Base-by-base conservation (phyloP, 2,329 filamentous ascomycete species). In the Chlorencoelia australis region DNA sequence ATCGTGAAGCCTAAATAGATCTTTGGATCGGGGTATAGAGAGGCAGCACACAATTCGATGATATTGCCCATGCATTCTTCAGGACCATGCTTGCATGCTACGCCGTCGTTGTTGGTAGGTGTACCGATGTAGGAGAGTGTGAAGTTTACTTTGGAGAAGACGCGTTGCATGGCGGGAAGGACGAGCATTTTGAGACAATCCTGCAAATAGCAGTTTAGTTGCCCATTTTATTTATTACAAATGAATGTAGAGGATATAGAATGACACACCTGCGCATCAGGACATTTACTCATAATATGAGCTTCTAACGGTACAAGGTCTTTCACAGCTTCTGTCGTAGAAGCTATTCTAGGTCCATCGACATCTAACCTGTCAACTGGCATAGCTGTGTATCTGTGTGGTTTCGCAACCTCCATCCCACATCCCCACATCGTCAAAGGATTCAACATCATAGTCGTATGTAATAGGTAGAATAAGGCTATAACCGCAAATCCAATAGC, bases 241-340 rank as follows among this genome's bases (percentile, higher is more conserved):
- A 39, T 33, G 10, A 13, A 24, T 16, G 20, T 19, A 11, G 19
- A 28, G 27, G 2, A 7, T 17, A 39, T 8, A 26, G 11, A 9
- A 24, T 25, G 18, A 42, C 62, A 8, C 53, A 73, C 71, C 58
- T 70, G 72, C 2, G 91, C 87, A 60, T 98, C 91, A 0, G 89
- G 88, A 54, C 91, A 98, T 68, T 96, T 95, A 63, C 79, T 84
- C 80, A 96, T 98, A 51, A 96, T 91, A 59, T 96, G 89, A 38
- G 86, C 84, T 59, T 98, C 91, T 2, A 98, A 63, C 4, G 86
- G 82, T 4, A 96, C 81, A 40, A 67, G 61, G 18, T 32, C 27
- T 16, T 41, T 39, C 31, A 22, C n/a, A n/a, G n/a, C n/a, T n/a
- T n/a, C n/a, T n/a, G n/a, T n/a, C n/a, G n/a, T n/a, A n/a, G n/a